Evolutionary conservation across 768 basidiomycete species (phyloP), one percentile per base, ranked within the genome.

Genomic region (Boletellus ananas): DNA sequence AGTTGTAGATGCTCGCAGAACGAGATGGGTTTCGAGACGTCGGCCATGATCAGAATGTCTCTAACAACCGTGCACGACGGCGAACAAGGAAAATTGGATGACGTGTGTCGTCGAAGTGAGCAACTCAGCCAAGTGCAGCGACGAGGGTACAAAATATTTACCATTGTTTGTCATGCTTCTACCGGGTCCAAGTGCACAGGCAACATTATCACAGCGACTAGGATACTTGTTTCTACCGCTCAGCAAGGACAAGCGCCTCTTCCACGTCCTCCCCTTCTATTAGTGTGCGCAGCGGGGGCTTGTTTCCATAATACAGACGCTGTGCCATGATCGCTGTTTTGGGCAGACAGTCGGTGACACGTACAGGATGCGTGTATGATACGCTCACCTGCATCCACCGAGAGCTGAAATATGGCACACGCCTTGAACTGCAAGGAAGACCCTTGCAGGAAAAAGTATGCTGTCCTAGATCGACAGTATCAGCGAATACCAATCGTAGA

Each of bases 1-100:
- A 99, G 87, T 75, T 99, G 90, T 25, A 92, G 75, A 65, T 93
- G 90, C 71, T 93, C 89, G 74, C 85, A 86, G 72, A 92, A 92
- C 38, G 89, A 79, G 66, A 90, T 94, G 43, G 89, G 90, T 76
- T 89, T 90, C 21, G 68, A 64, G 38, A 16, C 49, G 56, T 68
- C 67, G 40, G 64, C 20, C 67, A 68, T 68, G 44, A 43, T 51
- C 33, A 54, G 56, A 29, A 47, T 29, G 48, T 67, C 57, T 60
- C 50, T 48, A 37, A 57, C 21, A 21, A 48, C 56, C 60, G 56
- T 39, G 27, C 55, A 36, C 38, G 35, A 38, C 52, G 45, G 54
- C 50, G 41, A 55, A 45, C 55, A 47, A 57, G 51, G 33, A 45
- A 50, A 52, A 34, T 16, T 38, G 50, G 58, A 50, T 36, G 47